Conservation (phyloP, 129 eudicot genomes). For the Centella asiatica region DNA sequence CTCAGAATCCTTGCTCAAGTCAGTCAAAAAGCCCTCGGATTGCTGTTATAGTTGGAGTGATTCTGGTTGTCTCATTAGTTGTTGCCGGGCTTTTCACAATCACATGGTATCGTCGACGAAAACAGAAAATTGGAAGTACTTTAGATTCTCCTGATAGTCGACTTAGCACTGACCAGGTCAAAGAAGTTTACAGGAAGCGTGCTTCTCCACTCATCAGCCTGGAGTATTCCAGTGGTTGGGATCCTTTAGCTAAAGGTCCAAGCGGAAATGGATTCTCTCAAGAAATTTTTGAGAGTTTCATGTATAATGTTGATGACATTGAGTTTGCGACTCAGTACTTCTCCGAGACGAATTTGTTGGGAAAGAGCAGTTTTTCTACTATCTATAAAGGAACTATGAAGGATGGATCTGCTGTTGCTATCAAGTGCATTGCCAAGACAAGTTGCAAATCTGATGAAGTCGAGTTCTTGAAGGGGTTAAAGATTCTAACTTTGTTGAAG, state of each 20-base stretch:
- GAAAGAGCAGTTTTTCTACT: conserved; percentile 76
- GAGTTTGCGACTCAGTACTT: conserved; percentile 83
- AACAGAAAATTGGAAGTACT: conserved; percentile 71
- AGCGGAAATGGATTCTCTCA: conserved; percentile 44
- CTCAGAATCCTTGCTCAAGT: conserved; percentile 19
- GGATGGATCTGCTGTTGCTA: conserved; percentile 77
- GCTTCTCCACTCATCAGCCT: conserved; percentile 76
- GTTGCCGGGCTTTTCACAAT: conserved; percentile 49
- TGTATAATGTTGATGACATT: conserved; percentile 72
- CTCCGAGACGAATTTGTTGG: conserved; percentile 68
- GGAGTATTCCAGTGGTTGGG: conserved; percentile 95
- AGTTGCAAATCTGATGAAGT: conserved; percentile 80
- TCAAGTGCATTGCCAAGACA: conserved; percentile 67
- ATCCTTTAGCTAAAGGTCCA: conserved; percentile 63
- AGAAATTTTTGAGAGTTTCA: conserved; percentile 66
- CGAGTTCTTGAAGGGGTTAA: conserved; percentile 81
- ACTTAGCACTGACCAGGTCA: conserved; percentile 55
- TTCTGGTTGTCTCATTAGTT: conserved; percentile 30
- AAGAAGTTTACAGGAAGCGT: conserved; percentile 60
- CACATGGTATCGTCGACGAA: conserved; percentile 68
- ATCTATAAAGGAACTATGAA: conserved; percentile 71
- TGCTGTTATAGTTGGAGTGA: conserved; percentile 39
- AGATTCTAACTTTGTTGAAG: conserved; percentile 50
- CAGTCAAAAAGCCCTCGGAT: conserved; percentile 33
- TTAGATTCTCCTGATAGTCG: conserved; percentile 50